Percentiles rank a stretch among this genome's conserved stretches.
Evolutionary conservation across 1,284 basidiomycete genomes (phyloP).

Genomic region (Irpex sp.): DNA sequence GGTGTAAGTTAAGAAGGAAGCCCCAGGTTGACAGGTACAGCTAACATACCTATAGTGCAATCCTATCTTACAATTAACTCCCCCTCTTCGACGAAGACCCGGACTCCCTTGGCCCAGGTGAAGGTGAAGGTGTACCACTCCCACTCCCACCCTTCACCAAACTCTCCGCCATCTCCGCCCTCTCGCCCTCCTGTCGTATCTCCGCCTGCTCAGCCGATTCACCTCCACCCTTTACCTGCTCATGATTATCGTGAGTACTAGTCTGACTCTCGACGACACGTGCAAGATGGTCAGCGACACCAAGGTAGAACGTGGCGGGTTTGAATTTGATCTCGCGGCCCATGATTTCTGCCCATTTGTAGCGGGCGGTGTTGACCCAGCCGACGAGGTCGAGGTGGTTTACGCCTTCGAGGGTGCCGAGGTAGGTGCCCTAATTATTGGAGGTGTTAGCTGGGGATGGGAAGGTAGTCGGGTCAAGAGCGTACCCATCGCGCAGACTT

Average conservation of each 20-base stretch:
- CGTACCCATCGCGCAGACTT: conserved; percentile 79
- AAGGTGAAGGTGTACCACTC: neutral
- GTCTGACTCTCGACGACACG: conserved; percentile 58
- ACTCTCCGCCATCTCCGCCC: conserved; percentile 30
- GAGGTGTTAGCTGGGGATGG: conserved; percentile 4
- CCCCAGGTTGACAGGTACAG: neutral
- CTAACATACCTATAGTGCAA: neutral
- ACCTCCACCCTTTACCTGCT: neutral
- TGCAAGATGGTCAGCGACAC: conserved; percentile 69
- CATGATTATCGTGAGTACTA: conserved; percentile 1
- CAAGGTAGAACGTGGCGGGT: conserved; percentile 85
- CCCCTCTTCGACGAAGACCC: neutral
- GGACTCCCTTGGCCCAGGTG: neutral
- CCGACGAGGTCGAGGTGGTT: conserved; percentile 91
- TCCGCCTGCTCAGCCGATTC: conserved; percentile 20
- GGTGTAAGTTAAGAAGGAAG: neutral
- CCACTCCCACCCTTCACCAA: conserved; percentile 20
- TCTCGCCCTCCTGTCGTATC: conserved; percentile 23
- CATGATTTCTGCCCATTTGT: conserved; percentile 83
- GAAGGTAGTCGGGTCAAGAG: conserved; percentile 1
- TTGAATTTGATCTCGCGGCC: conserved; percentile 89
- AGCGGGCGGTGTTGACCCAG: conserved; percentile 79
- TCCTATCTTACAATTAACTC: neutral
- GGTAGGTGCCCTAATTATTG: conserved; percentile 62
- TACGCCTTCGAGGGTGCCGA: conserved; percentile 86